Conservation (phyloP, 2,329 filamentous ascomycete species). For the Hypoxylon sp. region DNA sequence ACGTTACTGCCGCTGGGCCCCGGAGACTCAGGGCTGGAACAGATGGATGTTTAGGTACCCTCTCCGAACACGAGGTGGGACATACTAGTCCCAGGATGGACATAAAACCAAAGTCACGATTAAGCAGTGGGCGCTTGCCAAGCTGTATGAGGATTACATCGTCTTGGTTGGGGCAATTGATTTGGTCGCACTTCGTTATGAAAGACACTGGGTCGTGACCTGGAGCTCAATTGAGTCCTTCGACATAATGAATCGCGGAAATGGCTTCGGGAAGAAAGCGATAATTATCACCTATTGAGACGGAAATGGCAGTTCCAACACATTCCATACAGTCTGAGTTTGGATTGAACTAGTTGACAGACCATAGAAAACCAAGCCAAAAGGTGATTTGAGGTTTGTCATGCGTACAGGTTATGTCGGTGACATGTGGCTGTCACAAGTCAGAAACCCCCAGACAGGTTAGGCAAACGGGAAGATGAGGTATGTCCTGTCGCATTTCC, state of each 20-base stretch:
- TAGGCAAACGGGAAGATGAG: neutral
- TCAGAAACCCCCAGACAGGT: neutral
- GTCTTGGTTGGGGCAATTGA: constrained; percentile 13
- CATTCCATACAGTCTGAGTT: neutral
- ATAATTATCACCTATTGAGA: neutral
- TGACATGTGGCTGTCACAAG: constrained; percentile 5
- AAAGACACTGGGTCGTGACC: neutral
- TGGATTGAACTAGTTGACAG: neutral
- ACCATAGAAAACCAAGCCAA: neutral
- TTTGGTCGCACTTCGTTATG: neutral
- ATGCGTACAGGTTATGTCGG: neutral
- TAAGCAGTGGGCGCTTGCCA: constrained; percentile 38
- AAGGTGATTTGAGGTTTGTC: neutral
- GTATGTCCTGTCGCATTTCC: neutral
- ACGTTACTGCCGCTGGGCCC: constrained; percentile 66
- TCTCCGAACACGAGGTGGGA: constrained; percentile 58
- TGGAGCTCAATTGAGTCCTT: constrained; percentile 33
- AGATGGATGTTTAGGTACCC: constrained; percentile 57
- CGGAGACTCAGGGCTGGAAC: constrained; percentile 61
- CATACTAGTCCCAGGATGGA: constrained; percentile 46
- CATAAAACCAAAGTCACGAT: constrained; percentile 45
- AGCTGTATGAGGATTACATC: constrained; percentile 32
- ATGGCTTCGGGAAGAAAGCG: neutral
- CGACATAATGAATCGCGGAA: constrained; percentile 15
- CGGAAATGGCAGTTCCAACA: neutral